phyloP scores from a whole-genome alignment of 306 rosid genomes.

The Vigna unguiculata region DNA sequence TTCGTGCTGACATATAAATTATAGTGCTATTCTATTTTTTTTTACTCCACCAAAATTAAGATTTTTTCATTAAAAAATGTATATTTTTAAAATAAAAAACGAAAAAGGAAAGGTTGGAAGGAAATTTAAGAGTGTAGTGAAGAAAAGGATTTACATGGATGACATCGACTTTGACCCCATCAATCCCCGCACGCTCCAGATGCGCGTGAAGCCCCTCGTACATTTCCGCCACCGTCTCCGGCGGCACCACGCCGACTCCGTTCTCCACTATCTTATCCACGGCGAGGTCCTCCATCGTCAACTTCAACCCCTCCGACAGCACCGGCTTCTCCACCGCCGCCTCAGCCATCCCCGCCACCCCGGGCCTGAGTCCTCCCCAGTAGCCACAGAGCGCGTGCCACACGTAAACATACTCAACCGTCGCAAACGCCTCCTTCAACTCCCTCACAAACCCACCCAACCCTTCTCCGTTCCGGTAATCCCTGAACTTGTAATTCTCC shows the following conservation, averaged over 20 bases:
- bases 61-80: no score
- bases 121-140: not conserved
- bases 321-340: constrained; percentile 57
- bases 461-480: constrained; percentile 47
- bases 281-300: constrained; percentile 89
- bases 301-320: constrained; percentile 63
- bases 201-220: constrained; percentile 84
- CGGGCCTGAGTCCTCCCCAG: constrained; percentile 92
- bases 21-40: no score
- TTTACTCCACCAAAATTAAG: no score
- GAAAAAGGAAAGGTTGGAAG: no score
- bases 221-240: constrained; percentile 67
- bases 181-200: constrained; percentile 73
- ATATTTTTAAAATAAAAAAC: no score
- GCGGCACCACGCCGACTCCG: constrained; percentile 81
- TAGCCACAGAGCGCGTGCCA: constrained; percentile 98
- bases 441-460: constrained; percentile 72
- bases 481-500: constrained; percentile 83
- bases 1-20: no score
- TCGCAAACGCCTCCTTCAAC: constrained; percentile 66
- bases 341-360: constrained; percentile 65
- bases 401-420: constrained; percentile 82
- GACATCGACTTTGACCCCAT: constrained; percentile 95
- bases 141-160: constrained; percentile 71
- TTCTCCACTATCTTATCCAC: constrained; percentile 82